Evolutionary conservation across 208 protist species (phyloP).

Genomic region (Vickermania spadyakhi): DNA sequence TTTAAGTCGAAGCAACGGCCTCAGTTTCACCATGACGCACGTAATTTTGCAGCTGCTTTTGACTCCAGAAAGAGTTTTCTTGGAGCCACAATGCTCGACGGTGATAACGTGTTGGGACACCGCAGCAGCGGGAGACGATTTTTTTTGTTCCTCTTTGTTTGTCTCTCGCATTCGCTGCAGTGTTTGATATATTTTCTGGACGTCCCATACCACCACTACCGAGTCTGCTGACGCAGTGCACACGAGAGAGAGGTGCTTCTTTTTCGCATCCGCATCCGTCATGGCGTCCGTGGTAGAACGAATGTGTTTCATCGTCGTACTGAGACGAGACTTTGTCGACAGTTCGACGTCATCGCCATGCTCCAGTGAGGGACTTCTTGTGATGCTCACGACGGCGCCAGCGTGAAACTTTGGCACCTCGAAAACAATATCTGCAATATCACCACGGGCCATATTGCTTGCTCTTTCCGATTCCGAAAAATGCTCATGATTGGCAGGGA

Average conservation of each 20-base stretch:
- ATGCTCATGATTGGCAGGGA: conserved; percentile 42
- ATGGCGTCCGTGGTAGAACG: conserved; percentile 6
- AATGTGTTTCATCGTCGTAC: conserved; percentile 34
- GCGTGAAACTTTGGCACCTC: conserved; percentile 80
- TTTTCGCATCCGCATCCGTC: neutral
- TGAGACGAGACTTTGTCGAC: conserved; percentile 38
- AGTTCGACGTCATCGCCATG: conserved; percentile 28
- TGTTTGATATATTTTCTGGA: conserved; percentile 64
- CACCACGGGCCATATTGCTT: conserved; percentile 30
- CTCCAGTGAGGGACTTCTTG: conserved; percentile 59
- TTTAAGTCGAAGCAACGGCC: conserved; percentile 73
- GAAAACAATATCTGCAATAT: conserved; percentile 62
- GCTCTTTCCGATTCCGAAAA: conserved; percentile 43
- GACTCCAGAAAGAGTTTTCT: conserved; percentile 17
- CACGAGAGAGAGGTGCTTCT: conserved; percentile 72
- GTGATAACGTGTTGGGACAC: conserved; percentile 54
- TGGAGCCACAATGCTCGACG: conserved; percentile 24
- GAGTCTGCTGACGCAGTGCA: conserved; percentile 80
- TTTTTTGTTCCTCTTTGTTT: conserved; percentile 8
- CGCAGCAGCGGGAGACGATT: conserved; percentile 3
- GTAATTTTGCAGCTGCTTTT: conserved; percentile 23
- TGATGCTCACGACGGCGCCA: conserved; percentile 54
- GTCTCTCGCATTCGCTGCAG: conserved; percentile 23
- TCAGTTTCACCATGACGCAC: conserved; percentile 64
- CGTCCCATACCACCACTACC: conserved; percentile 76